A percentile compares a stretch with the other conserved stretches of the same genome.
Conservation (phyloP, 2,329 filamentous ascomycete genomes). For the Phialocephala sp. region DNA sequence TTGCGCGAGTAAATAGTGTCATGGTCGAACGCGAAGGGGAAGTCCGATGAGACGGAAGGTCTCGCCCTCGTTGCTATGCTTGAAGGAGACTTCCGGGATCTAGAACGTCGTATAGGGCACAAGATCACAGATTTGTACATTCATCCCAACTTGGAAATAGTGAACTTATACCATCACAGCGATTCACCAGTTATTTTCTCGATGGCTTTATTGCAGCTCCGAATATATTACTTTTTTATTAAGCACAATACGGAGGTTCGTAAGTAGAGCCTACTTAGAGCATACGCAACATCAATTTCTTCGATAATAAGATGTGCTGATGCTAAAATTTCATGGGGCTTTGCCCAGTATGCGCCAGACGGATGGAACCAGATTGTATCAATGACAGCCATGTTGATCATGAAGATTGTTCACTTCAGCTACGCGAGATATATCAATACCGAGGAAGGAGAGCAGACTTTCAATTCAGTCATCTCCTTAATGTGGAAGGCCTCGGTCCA, state of each 20-base stretch:
- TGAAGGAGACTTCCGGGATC: conserved; percentile 9
- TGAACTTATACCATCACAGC: not conserved
- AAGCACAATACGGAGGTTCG: not conserved
- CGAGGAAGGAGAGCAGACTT: conserved; percentile 3
- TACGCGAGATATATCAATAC: conserved; percentile 13
- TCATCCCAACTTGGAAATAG: not conserved
- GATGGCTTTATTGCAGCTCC: conserved; percentile 13
- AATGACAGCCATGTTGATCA: conserved; percentile 10
- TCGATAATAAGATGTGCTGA: not conserved
- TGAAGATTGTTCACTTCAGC: conserved; percentile 16
- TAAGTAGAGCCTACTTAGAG: conserved; percentile 14
- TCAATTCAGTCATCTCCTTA: conserved; percentile 13
- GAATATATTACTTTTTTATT: conserved; percentile 19
- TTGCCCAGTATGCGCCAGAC: conserved; percentile 12
- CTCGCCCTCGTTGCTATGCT: conserved; percentile 13
- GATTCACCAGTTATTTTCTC: conserved; percentile 11
- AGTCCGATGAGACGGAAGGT: conserved; percentile 4
- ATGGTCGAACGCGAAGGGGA: conserved; percentile 15
- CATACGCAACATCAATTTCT: conserved; percentile 10
- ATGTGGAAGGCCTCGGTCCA: conserved; percentile 5
- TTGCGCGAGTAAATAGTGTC: not conserved
- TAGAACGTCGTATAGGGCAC: conserved; percentile 8
- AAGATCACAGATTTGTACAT: not conserved
- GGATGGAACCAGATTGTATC: not conserved
- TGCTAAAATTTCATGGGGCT: not conserved